Evolutionary conservation across 2,329 filamentous ascomycete genomes (phyloP).

Genomic region (Fusarium tupiense): DNA sequence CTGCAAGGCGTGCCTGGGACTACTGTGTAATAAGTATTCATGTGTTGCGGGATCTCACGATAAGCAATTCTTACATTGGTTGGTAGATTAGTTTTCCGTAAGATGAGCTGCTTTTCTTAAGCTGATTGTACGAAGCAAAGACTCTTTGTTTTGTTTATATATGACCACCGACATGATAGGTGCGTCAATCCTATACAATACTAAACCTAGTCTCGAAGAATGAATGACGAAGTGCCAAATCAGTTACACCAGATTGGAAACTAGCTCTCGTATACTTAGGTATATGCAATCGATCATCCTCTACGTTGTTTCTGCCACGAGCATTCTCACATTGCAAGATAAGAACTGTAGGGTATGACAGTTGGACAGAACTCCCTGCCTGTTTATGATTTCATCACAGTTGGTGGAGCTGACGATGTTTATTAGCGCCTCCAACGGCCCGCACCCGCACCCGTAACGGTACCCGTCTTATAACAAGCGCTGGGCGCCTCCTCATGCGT

Average conservation of each 20-base stretch:
- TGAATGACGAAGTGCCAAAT: background rate
- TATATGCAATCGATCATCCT: background rate
- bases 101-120: background rate
- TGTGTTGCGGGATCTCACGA: background rate
- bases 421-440: constrained; percentile 31
- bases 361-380: background rate
- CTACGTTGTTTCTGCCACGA: background rate
- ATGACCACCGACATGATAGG: background rate
- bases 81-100: background rate
- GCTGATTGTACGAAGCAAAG: background rate
- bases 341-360: background rate
- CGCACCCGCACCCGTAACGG: constrained; percentile 23
- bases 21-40: no score
- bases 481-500: background rate
- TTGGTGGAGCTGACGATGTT: constrained; percentile 5
- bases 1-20: background rate
- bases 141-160: background rate
- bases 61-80: background rate
- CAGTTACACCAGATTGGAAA: no score
- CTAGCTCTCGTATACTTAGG: background rate
- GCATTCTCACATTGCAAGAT: background rate
- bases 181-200: no score
- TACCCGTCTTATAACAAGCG: background rate
- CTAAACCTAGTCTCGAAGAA: background rate
- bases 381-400: background rate